phyloP scores from a whole-genome alignment of 106 monocot species.

The Acorus gramineus region DNA sequence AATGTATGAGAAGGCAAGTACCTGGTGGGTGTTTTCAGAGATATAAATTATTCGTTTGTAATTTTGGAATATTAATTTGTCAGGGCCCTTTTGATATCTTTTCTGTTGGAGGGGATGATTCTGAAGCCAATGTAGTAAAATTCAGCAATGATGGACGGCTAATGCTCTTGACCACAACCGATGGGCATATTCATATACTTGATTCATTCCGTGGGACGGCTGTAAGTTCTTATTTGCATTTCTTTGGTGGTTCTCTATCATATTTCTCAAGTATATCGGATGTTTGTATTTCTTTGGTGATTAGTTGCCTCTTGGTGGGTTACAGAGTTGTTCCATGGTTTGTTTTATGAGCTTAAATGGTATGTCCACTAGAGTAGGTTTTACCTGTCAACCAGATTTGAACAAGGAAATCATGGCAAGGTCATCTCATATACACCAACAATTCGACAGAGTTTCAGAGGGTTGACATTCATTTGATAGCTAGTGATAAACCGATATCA shows the following conservation, averaged over 20 bases:
- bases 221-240: slow-evolving; percentile 36
- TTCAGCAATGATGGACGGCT: slow-evolving; percentile 89
- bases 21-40: background rate
- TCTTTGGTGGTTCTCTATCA: background rate
- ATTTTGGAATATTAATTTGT: background rate
- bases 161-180: slow-evolving; percentile 78
- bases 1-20: slow-evolving; percentile 61
- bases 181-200: slow-evolving; percentile 83
- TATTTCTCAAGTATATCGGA: no score
- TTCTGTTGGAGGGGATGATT: slow-evolving; percentile 58
- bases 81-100: slow-evolving; percentile 95
- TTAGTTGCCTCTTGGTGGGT: no score
- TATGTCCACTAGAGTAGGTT: background rate
- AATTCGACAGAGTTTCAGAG: no score
- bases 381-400: no score
- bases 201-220: slow-evolving; percentile 81
- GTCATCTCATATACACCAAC: no score
- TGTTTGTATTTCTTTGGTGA: no score
- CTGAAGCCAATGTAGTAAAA: slow-evolving; percentile 88
- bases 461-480: no score
- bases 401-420: no score
- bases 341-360: background rate
- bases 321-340: background rate
- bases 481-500: no score
- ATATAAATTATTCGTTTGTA: background rate